Conservation (phyloP, 108 stramenopile species). For the Nannochloropsis oceanica region DNA sequence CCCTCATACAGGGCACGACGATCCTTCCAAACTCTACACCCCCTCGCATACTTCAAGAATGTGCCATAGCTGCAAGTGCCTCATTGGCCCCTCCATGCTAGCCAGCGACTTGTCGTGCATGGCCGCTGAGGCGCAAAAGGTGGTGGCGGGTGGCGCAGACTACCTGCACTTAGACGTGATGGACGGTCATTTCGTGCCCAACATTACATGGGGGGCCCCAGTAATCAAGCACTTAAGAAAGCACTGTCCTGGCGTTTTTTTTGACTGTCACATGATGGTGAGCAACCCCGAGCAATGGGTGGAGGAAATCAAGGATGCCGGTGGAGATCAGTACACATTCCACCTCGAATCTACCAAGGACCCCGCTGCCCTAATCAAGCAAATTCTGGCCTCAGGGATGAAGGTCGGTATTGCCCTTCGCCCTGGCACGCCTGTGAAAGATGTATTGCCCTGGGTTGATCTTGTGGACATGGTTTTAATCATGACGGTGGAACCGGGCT, state of each 20-base stretch:
- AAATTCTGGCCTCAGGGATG: conserved; percentile 55
- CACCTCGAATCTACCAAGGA: conserved; percentile 58
- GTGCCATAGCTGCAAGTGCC: not conserved
- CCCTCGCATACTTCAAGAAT: not conserved
- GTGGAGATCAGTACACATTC: conserved; percentile 55
- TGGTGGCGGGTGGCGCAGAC: conserved; percentile 48
- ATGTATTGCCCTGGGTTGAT: conserved; percentile 38
- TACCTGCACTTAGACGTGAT: conserved; percentile 93
- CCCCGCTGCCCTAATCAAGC: conserved; percentile 39
- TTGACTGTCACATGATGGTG: conserved; percentile 81
- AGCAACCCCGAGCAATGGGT: conserved; percentile 73
- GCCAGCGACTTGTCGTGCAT: conserved; percentile 62
- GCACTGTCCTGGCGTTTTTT: conserved; percentile 35
- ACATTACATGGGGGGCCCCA: conserved; percentile 86
- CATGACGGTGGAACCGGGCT: conserved; percentile 85
- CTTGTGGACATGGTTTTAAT: conserved; percentile 60
- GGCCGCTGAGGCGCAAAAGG: conserved; percentile 50
- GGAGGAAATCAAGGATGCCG: conserved; percentile 57
- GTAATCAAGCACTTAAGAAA: conserved; percentile 46
- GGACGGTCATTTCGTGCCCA: conserved; percentile 97
- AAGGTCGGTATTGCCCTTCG: conserved; percentile 61
- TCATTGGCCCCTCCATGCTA: conserved; percentile 60
- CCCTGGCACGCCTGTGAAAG: conserved; percentile 62
- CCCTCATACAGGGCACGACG: not conserved
- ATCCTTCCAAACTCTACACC: too few species aligned